A percentile compares a stretch with the other conserved stretches of the same genome.
Evolutionary conservation across 2,329 filamentous ascomycete species (phyloP).

Genomic region (Penicillium sp.): DNA sequence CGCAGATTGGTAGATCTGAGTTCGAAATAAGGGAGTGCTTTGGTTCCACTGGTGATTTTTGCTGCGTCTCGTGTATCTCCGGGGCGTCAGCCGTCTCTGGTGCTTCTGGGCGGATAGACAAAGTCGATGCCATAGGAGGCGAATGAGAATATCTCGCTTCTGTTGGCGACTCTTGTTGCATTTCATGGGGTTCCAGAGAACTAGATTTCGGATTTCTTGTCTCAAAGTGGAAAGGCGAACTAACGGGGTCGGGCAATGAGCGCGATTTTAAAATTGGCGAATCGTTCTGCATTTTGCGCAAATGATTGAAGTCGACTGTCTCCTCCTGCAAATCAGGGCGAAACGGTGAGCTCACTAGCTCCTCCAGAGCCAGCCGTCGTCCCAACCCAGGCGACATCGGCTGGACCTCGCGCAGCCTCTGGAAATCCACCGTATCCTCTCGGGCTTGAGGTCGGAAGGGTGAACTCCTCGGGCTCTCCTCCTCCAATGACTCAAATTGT

Average conservation of each 20-base stretch:
- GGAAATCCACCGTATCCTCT: conserved; percentile 34
- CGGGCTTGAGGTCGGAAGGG: conserved; percentile 35
- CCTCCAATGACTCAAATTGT: conserved; percentile 6
- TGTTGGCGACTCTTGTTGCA: background rate
- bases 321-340: conserved; percentile 32
- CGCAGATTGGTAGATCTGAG: conserved; percentile 34
- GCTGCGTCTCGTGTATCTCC: conserved; percentile 10
- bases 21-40: conserved; percentile 8
- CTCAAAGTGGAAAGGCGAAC: conserved; percentile 38
- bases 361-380: conserved; percentile 15
- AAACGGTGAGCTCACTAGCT: conserved; percentile 40
- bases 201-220: conserved; percentile 31
- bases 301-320: conserved; percentile 31
- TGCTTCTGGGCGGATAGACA: conserved; percentile 33
- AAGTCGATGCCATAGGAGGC: conserved; percentile 26
- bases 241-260: conserved; percentile 23
- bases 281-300: conserved; percentile 14
- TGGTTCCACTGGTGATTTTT: background rate
- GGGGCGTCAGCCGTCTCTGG: conserved; percentile 29
- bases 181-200: conserved; percentile 12
- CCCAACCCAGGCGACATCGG: conserved; percentile 19
- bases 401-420: conserved; percentile 21
- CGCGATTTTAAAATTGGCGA: conserved; percentile 15
- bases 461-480: conserved; percentile 33
- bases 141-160: background rate